Percentiles rank a stretch among this genome's conserved stretches.
Conservation (phyloP, 768 basidiomycete species). For the Infundibulicybe gibba region DNA sequence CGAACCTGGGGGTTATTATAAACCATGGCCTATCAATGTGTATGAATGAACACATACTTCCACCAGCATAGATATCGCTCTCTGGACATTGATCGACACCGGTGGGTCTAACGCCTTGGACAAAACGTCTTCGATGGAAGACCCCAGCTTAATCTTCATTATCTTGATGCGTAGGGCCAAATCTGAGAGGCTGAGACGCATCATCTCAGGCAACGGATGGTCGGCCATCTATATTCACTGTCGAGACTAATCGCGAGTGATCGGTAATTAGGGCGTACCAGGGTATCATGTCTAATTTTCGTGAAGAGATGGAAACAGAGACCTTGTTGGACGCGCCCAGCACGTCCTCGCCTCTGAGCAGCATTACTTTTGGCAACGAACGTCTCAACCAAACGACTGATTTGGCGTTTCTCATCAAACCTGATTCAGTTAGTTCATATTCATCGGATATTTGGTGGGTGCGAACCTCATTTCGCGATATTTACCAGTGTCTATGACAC, state of each 20-base stretch:
- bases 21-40: neutral
- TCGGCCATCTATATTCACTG: slow-evolving; percentile 58
- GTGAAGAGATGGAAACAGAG: slow-evolving; percentile 97
- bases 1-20: slow-evolving; percentile 50
- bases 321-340: slow-evolving; percentile 87
- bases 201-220: slow-evolving; percentile 93
- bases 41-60: slow-evolving; percentile 48
- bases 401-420: slow-evolving; percentile 96
- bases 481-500: slow-evolving; percentile 92
- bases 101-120: slow-evolving; percentile 90
- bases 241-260: neutral
- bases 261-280: slow-evolving; percentile 33
- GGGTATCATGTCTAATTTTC: slow-evolving; percentile 76
- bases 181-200: slow-evolving; percentile 88
- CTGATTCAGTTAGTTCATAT: slow-evolving; percentile 27
- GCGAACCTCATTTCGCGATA: slow-evolving; percentile 88
- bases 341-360: slow-evolving; percentile 82
- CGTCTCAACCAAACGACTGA: slow-evolving; percentile 87
- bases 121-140: slow-evolving; percentile 87
- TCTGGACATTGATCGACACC: slow-evolving; percentile 77
- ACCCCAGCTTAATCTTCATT: slow-evolving; percentile 82
- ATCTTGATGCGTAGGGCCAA: slow-evolving; percentile 91
- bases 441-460: too few species aligned
- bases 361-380: slow-evolving; percentile 92
- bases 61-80: slow-evolving; percentile 86